Percentiles rank a stretch among this genome's conserved stretches.
These are phyloP conservation scores for Acanthochlamys bracteata DNA, from an alignment of 106 monocot genomes.

Conservation along the genomic window DNA sequence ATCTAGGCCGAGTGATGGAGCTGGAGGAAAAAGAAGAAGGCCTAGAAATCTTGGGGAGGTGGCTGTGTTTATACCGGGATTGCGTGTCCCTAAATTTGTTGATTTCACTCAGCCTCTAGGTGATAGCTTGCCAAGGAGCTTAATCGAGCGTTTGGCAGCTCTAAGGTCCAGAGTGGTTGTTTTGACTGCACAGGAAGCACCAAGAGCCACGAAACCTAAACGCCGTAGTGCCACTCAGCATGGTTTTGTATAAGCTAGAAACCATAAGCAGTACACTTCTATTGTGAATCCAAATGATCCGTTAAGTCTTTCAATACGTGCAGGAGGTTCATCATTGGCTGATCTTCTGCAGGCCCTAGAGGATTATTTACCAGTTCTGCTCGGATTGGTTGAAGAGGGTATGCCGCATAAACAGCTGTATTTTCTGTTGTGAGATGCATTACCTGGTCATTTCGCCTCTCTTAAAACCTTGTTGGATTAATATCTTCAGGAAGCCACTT, in stretches of 20 bases:
- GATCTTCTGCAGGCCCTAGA: constrained; percentile 54
- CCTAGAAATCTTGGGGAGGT: constrained; percentile 37
- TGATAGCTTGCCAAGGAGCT: constrained; percentile 22
- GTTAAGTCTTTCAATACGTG: neutral
- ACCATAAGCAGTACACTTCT: neutral
- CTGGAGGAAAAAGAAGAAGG: constrained; percentile 20
- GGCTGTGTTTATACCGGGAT: constrained; percentile 45
- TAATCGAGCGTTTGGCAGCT: constrained; percentile 41
- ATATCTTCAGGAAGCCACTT: constrained; percentile 29
- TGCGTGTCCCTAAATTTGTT: constrained; percentile 31
- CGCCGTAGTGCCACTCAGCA: constrained; percentile 39
- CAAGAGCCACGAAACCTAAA: constrained; percentile 32
- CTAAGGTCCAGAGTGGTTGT: constrained; percentile 50
- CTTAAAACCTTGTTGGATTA: neutral
- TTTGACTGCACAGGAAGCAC: constrained; percentile 56
- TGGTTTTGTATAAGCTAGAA: constrained; percentile 20
- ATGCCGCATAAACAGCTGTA: constrained; percentile 1
- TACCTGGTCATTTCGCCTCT: neutral
- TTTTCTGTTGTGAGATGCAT: neutral
- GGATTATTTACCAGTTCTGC: constrained; percentile 43
- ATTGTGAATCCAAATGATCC: neutral
- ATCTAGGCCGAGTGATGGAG: constrained; percentile 33
- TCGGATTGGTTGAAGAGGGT: constrained; percentile 58
- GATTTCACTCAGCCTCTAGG: constrained; percentile 34
- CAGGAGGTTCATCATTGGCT: constrained; percentile 34